Evolutionary conservation across 176 grass and related monocot genomes (phyloP).

Genomic region (Chrysopogon serrulatus): DNA sequence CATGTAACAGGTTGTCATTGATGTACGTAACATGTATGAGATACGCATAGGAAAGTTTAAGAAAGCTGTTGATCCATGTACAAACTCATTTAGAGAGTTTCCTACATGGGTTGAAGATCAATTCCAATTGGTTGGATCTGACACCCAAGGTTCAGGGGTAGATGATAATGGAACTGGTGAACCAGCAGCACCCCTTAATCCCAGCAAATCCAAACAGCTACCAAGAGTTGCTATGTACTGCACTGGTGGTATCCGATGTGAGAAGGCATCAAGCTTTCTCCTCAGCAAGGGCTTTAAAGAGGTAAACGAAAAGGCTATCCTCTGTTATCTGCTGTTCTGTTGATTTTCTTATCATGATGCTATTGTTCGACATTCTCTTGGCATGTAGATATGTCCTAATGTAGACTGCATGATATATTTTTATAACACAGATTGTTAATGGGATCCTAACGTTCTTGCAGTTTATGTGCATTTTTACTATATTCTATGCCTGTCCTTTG

Average conservation of each 20-base stretch:
- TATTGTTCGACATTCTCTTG: background rate
- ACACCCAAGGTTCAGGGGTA: constrained; percentile 6
- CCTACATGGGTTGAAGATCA: constrained; percentile 74
- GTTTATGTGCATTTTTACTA: background rate
- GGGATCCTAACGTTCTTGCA: background rate
- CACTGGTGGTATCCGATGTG: constrained; percentile 96
- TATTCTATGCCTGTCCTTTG: background rate
- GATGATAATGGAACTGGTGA: background rate
- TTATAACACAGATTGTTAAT: background rate
- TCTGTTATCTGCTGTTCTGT: background rate
- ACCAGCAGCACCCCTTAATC: background rate
- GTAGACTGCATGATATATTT: background rate
- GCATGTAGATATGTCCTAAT: background rate
- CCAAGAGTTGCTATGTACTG: constrained; percentile 99
- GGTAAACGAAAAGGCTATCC: constrained; percentile 31
- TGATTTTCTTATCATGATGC: constrained; percentile 3
- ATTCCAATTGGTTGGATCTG: constrained; percentile 62
- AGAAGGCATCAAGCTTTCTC: constrained; percentile 98
- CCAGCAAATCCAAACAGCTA: constrained; percentile 30
- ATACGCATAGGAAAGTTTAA: constrained; percentile 96
- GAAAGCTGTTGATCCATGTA: constrained; percentile 82
- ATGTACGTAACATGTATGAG: constrained; percentile 97
- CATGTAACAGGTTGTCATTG: constrained; percentile 72
- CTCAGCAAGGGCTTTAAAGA: constrained; percentile 94
- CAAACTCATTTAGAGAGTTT: constrained; percentile 82